A percentile compares a stretch with the other conserved stretches of the same genome.
phyloP scores from a whole-genome alignment of 2,329 filamentous ascomycete genomes.

The Lasiodiplodia sp. region DNA sequence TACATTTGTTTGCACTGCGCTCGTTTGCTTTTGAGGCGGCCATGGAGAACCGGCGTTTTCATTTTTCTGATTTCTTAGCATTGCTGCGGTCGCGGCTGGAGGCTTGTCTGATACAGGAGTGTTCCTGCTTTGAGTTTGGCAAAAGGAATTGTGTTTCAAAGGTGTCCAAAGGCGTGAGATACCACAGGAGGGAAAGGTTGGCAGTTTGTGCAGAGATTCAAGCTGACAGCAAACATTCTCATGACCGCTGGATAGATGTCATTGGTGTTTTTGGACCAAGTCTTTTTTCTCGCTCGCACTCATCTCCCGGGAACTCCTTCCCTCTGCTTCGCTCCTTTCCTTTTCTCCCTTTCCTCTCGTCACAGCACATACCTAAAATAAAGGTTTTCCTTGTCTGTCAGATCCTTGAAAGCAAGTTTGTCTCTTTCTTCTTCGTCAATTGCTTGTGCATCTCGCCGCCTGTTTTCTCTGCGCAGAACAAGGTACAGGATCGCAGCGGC shows the following conservation, averaged over 20 bases:
- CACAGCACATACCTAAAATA: slow-evolving; percentile 69
- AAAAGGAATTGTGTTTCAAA: slow-evolving; percentile 11
- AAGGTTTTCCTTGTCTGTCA: slow-evolving; percentile 73
- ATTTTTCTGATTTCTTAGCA: slow-evolving; percentile 16
- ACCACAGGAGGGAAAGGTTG: slow-evolving; percentile 13
- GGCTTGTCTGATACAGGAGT: slow-evolving; percentile 10
- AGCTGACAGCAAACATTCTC: slow-evolving; percentile 16
- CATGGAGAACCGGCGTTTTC: slow-evolving; percentile 25
- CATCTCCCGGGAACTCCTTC: background rate
- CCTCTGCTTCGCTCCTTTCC: slow-evolving; percentile 20
- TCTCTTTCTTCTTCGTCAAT: slow-evolving; percentile 68
- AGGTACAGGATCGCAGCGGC: slow-evolving; percentile 64
- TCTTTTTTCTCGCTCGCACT: slow-evolving; percentile 6
- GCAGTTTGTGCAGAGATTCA: slow-evolving; percentile 17
- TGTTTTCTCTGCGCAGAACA: slow-evolving; percentile 67
- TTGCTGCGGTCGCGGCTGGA: slow-evolving; percentile 4
- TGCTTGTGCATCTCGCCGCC: slow-evolving; percentile 55
- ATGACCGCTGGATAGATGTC: slow-evolving; percentile 28
- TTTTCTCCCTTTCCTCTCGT: slow-evolving; percentile 34
- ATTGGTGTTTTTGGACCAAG: slow-evolving; percentile 25
- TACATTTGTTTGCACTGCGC: slow-evolving; percentile 24
- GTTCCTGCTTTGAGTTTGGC: slow-evolving; percentile 8
- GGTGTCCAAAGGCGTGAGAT: slow-evolving; percentile 24
- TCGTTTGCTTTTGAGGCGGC: slow-evolving; percentile 13
- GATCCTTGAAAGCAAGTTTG: slow-evolving; percentile 70